Percentiles rank a stretch among this genome's conserved stretches.
Conservation (phyloP, 2,329 filamentous ascomycete species). For the Lasiodiplodia gonubiensis region DNA sequence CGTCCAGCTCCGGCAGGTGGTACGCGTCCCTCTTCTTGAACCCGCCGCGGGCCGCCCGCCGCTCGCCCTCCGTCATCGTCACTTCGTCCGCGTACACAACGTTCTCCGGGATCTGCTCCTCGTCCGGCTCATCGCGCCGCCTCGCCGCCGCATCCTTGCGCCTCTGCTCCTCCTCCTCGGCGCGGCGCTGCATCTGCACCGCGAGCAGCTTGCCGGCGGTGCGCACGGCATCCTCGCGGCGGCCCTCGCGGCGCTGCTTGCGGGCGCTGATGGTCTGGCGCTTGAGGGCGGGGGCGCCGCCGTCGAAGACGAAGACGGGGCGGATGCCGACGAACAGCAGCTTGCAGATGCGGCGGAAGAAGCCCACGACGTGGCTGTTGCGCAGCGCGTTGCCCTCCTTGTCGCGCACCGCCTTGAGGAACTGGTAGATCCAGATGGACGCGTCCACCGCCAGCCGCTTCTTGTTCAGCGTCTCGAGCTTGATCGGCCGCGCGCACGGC, state of each 20-base stretch:
- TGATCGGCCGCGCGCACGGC: slow-evolving; percentile 93
- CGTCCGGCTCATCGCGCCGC: slow-evolving; percentile 55
- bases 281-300: slow-evolving; percentile 89
- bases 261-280: slow-evolving; percentile 83
- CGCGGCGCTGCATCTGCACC: slow-evolving; percentile 89
- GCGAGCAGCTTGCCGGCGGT: slow-evolving; percentile 92
- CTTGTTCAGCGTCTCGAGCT: slow-evolving; percentile 92
- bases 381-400: slow-evolving; percentile 96
- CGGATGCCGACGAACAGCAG: slow-evolving; percentile 94
- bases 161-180: slow-evolving; percentile 80
- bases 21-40: slow-evolving; percentile 96
- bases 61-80: slow-evolving; percentile 78
- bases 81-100: slow-evolving; percentile 92
- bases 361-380: slow-evolving; percentile 95
- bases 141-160: slow-evolving; percentile 52
- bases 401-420: slow-evolving; percentile 96
- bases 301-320: slow-evolving; percentile 97
- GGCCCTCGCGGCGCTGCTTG: slow-evolving; percentile 80
- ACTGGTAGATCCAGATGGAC: slow-evolving; percentile 99
- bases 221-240: slow-evolving; percentile 87
- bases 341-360: slow-evolving; percentile 98
- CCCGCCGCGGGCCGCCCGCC: slow-evolving; percentile 71
- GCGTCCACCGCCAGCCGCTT: slow-evolving; percentile 97
- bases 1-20: slow-evolving; percentile 84
- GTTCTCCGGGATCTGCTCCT: slow-evolving; percentile 72